phyloP scores from a whole-genome alignment of 1,284 basidiomycete genomes.

The Chalciporus sp. region DNA sequence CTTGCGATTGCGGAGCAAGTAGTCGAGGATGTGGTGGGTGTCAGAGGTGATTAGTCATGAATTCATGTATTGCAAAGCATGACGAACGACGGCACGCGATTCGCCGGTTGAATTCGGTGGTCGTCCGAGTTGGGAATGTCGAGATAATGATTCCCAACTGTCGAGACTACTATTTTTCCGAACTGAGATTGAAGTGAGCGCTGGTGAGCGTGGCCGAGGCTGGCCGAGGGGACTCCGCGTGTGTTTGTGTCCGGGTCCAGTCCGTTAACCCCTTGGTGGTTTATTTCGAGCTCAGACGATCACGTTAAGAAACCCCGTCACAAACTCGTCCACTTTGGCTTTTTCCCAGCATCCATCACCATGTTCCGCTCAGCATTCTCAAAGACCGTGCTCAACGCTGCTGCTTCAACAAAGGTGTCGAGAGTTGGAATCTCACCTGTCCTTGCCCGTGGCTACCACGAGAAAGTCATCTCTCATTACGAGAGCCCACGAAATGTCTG shows the following conservation, averaged over 20 bases:
- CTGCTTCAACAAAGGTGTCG: slow-evolving; percentile 45
- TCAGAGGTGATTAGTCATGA: background rate
- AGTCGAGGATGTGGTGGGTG: slow-evolving; percentile 56
- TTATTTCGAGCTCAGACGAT: slow-evolving; percentile 31
- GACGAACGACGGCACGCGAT: background rate
- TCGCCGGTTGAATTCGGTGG: too few relatives aligned
- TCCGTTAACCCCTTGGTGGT: background rate
- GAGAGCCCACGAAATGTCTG: slow-evolving; percentile 92
- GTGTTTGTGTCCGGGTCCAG: background rate
- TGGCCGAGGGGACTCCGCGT: background rate
- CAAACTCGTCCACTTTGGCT: slow-evolving; percentile 3
- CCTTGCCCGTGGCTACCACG: slow-evolving; percentile 77
- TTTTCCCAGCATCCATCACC: slow-evolving; percentile 41
- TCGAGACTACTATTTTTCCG: background rate
- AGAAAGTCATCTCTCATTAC: slow-evolving; percentile 95
- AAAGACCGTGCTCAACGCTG: slow-evolving; percentile 49
- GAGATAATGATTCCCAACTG: background rate
- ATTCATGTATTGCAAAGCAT: background rate
- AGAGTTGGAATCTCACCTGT: slow-evolving; percentile 47
- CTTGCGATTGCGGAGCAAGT: slow-evolving; percentile 76
- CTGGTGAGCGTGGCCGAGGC: too few relatives aligned
- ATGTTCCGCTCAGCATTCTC: slow-evolving; percentile 71
- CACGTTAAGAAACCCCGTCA: slow-evolving; percentile 10
- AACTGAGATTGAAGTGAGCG: background rate
- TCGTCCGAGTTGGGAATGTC: background rate